Conservation (phyloP, 2,329 filamentous ascomycete species). For the Claviceps paspali region DNA sequence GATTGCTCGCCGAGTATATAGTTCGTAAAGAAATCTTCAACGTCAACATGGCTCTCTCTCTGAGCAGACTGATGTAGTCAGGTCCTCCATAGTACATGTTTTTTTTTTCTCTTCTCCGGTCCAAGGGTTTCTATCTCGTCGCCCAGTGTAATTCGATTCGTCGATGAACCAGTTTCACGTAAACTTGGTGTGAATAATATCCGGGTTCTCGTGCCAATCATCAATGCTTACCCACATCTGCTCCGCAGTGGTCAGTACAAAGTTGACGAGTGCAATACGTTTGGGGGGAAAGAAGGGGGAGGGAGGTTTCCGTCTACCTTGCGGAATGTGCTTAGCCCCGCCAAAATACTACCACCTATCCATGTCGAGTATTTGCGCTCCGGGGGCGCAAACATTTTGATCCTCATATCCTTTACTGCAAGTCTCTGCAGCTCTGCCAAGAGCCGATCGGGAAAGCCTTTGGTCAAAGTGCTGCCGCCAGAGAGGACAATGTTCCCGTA, state of each 20-base stretch:
- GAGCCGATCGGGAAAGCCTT: constrained; percentile 87
- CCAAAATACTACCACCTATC: constrained; percentile 96
- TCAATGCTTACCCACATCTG: constrained; percentile 99
- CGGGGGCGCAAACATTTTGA: constrained; percentile 96
- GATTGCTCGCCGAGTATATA: too few species aligned
- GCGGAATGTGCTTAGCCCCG: constrained; percentile 91
- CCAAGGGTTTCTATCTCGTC: not conserved
- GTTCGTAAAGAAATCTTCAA: too few species aligned
- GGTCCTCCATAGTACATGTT: too few species aligned
- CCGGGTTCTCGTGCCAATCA: constrained; percentile 98
- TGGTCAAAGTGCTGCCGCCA: constrained; percentile 88
- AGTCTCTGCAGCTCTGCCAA: constrained; percentile 83
- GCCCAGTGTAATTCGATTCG: too few species aligned
- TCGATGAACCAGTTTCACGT: constrained; percentile 52
- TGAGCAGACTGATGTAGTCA: not conserved
- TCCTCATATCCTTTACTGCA: constrained; percentile 97
- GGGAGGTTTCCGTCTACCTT: too few species aligned
- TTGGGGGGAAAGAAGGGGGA: not conserved
- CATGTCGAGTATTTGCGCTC: constrained; percentile 98
- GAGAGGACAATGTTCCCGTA: constrained; percentile 97
- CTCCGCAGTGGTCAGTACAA: not conserved
- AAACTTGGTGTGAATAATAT: constrained; percentile 97
- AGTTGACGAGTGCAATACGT: constrained; percentile 1
- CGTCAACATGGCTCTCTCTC: too few species aligned
- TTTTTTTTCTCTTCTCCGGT: too few species aligned